Evolutionary conservation across 257 asterid species (phyloP).

Genomic region (Solanum virginianum): DNA sequence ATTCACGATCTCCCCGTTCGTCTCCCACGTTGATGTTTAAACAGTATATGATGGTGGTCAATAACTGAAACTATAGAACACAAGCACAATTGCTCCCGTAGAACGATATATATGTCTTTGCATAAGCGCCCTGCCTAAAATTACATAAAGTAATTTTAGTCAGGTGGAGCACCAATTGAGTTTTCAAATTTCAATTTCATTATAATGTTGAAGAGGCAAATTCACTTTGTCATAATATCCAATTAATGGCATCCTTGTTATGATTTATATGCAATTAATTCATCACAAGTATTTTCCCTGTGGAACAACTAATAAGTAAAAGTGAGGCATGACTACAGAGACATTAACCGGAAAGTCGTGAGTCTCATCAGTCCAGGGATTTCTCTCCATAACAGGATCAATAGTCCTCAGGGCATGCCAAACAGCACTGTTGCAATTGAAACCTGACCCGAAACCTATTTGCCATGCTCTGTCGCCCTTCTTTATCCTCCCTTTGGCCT

Average conservation of each 20-base stretch:
- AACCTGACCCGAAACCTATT: slow-evolving; percentile 28
- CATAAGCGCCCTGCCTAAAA: background rate
- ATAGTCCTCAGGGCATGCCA: slow-evolving; percentile 25
- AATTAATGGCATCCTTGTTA: background rate
- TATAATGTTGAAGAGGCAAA: background rate
- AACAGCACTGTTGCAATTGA: slow-evolving; percentile 27
- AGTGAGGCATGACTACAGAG: background rate
- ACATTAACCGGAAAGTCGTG: slow-evolving; percentile 20
- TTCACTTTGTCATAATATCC: background rate
- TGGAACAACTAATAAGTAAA: background rate
- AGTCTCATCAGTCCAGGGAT: slow-evolving; percentile 26
- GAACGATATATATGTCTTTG: background rate
- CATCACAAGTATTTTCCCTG: background rate
- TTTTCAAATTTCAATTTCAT: background rate
- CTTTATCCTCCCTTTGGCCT: slow-evolving; percentile 26
- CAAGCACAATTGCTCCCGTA: background rate
- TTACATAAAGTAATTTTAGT: background rate
- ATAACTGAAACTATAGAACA: background rate
- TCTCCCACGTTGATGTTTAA: background rate
- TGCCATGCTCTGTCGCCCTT: slow-evolving; percentile 28
- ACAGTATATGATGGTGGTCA: background rate
- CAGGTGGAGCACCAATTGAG: background rate
- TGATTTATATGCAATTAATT: background rate
- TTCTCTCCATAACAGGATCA: slow-evolving; percentile 16
- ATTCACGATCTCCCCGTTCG: background rate